Conservation (phyloP, 306 rosid species). For the Herpetospermum pedunculosum region DNA sequence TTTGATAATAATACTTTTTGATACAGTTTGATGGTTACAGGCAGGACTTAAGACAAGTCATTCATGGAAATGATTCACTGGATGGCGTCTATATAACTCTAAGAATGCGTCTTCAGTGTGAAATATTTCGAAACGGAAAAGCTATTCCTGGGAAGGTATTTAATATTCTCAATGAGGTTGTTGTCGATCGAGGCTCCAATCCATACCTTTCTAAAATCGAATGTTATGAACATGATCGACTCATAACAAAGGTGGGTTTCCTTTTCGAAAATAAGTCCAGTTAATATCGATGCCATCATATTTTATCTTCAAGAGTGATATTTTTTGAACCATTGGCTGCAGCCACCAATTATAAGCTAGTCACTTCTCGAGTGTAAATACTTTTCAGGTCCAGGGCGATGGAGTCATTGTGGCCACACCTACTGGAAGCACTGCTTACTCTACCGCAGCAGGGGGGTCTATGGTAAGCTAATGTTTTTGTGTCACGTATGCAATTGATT, state of each 20-base stretch:
- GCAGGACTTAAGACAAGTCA: constrained; percentile 65
- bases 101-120: constrained; percentile 91
- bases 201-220: constrained; percentile 97
- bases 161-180: constrained; percentile 84
- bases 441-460: constrained; percentile 99
- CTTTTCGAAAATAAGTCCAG: background rate
- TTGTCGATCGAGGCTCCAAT: constrained; percentile 94
- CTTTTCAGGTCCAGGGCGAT: constrained; percentile 89
- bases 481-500: background rate
- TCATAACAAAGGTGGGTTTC: constrained; percentile 78
- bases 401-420: constrained; percentile 98
- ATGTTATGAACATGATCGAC: constrained; percentile 85
- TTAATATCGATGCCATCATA: background rate
- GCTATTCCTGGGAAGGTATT: constrained; percentile 89
- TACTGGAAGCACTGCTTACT: constrained; percentile 97
- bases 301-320: background rate
- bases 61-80: constrained; percentile 68
- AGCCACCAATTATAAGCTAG: background rate
- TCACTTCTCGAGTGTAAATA: background rate
- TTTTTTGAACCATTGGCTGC: background rate
- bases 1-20: constrained; percentile 2
- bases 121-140: constrained; percentile 79
- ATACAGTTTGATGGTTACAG: constrained; percentile 61
- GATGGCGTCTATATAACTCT: constrained; percentile 97
- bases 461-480: constrained; percentile 1